Percentiles rank a stretch among this genome's conserved stretches.
These are phyloP conservation scores for Torulaspora maleeae DNA, from an alignment of 805 yeast genomes.

Conservation along the genomic window DNA sequence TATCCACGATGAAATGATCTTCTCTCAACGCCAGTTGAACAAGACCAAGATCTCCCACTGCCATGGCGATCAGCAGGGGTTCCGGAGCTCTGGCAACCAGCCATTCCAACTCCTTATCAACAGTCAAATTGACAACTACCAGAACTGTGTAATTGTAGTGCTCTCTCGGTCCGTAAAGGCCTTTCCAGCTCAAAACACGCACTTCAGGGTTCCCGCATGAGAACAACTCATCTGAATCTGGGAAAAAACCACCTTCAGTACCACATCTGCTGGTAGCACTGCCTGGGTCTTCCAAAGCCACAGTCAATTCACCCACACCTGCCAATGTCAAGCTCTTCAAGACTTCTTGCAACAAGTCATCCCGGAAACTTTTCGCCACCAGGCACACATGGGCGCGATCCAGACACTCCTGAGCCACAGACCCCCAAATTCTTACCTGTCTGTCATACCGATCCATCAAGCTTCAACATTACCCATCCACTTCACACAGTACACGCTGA, in stretches of 20 bases:
- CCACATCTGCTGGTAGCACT: neutral
- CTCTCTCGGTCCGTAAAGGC: neutral
- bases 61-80: conserved; percentile 3
- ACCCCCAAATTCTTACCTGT: conserved; percentile 84
- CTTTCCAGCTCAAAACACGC: conserved; percentile 1
- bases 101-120: neutral
- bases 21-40: conserved; percentile 38
- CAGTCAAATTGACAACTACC: conserved; percentile 1
- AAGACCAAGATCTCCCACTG: neutral
- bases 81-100: neutral
- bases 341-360: conserved; percentile 58
- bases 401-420: conserved; percentile 63
- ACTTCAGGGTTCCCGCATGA: neutral
- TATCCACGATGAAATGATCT: conserved; percentile 60
- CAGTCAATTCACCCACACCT: conserved; percentile 38
- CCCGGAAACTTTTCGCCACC: conserved; percentile 47
- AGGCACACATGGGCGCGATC: conserved; percentile 56
- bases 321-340: conserved; percentile 77
- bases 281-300: conserved; percentile 37
- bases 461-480: neutral
- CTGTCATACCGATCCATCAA: conserved; percentile 65
- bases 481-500: too few relatives aligned
- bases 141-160: neutral
- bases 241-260: neutral
- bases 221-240: neutral